Conservation (phyloP, 2,329 filamentous ascomycete genomes). For the Truncatella angustata region DNA sequence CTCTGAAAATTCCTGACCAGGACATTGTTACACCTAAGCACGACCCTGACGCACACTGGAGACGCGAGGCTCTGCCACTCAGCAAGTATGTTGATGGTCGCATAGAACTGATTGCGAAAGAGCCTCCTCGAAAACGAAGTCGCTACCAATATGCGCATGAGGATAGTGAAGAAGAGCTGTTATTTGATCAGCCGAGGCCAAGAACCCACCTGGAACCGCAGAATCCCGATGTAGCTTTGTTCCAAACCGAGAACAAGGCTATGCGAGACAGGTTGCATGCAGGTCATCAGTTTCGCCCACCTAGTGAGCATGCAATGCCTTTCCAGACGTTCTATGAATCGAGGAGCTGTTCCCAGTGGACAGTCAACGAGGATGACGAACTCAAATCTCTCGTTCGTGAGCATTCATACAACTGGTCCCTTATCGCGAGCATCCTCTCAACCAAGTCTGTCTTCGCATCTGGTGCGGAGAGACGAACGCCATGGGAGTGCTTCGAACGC, state of each 20-base stretch:
- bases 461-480: slow-evolving; percentile 83
- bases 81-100: slow-evolving; percentile 85
- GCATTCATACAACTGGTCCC: slow-evolving; percentile 95
- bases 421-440: slow-evolving; percentile 80
- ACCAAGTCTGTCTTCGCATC: slow-evolving; percentile 77
- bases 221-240: slow-evolving; percentile 78
- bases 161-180: slow-evolving; percentile 51
- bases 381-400: slow-evolving; percentile 81
- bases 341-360: slow-evolving; percentile 87
- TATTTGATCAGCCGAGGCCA: slow-evolving; percentile 31
- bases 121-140: slow-evolving; percentile 71
- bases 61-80: slow-evolving; percentile 73
- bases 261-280: slow-evolving; percentile 89
- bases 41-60: slow-evolving; percentile 71
- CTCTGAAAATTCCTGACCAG: slow-evolving; percentile 56
- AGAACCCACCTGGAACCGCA: slow-evolving; percentile 58
- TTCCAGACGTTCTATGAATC: slow-evolving; percentile 87
- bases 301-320: slow-evolving; percentile 89
- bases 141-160: slow-evolving; percentile 81
- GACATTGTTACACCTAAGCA: slow-evolving; percentile 56
- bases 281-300: slow-evolving; percentile 88
- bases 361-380: slow-evolving; percentile 85
- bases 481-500: slow-evolving; percentile 98
- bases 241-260: slow-evolving; percentile 83
- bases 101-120: slow-evolving; percentile 65